phyloP scores from a whole-genome alignment of 176 grass and related monocot genomes.

The Oryza meyeriana region DNA sequence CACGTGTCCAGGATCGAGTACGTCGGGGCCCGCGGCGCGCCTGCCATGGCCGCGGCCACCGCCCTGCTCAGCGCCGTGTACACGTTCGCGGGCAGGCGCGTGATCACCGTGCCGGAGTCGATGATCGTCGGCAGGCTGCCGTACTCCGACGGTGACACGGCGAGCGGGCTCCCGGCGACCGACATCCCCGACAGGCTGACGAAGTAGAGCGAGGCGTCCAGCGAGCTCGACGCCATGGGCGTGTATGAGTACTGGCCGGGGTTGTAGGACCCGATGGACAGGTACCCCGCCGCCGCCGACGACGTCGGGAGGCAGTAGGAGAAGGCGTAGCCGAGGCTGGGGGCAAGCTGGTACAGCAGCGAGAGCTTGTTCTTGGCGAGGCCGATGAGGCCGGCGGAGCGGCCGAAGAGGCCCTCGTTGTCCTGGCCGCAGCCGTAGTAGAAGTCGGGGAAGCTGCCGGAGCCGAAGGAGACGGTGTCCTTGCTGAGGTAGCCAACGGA shows the following conservation, averaged over 20 bases:
- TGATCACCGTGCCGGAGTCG: conserved; percentile 86
- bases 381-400: conserved; percentile 60
- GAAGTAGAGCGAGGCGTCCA: conserved; percentile 53
- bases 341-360: conserved; percentile 57
- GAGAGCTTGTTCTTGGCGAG: conserved; percentile 61
- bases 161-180: conserved; percentile 32
- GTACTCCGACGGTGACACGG: conserved; percentile 50
- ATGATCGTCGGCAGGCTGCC: conserved; percentile 60
- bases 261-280: conserved; percentile 48
- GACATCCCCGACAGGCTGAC: conserved; percentile 36
- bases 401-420: conserved; percentile 66
- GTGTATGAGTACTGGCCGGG: conserved; percentile 36
- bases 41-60: conserved; percentile 39
- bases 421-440: conserved; percentile 77
- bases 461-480: conserved; percentile 60
- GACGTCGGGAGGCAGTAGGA: conserved; percentile 70
- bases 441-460: conserved; percentile 39
- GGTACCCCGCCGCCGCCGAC: conserved; percentile 32
- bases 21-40: conserved; percentile 24
- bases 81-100: conserved; percentile 60
- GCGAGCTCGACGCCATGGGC: conserved; percentile 46
- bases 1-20: conserved; percentile 74
- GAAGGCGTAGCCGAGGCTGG: conserved; percentile 53
- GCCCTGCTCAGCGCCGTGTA: conserved; percentile 67
- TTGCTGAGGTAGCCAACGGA: conserved; percentile 72